A percentile compares a stretch with the other conserved stretches of the same genome.
Conservation (phyloP, 2,329 filamentous ascomycete species). For the Arthroderma sp. region DNA sequence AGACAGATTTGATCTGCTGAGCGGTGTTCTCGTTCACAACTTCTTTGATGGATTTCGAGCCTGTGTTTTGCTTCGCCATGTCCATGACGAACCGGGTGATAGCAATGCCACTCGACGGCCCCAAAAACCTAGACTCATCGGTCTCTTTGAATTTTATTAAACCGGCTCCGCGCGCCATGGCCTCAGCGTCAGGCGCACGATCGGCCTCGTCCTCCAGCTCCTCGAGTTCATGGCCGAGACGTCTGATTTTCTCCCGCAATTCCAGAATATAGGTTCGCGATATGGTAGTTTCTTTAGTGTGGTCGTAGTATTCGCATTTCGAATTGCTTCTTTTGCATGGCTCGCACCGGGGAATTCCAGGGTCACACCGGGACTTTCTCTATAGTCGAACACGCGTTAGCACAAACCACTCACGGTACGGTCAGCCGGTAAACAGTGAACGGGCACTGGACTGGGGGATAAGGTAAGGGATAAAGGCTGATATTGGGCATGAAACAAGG, state of each 20-base stretch:
- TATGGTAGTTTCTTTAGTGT: conserved; percentile 71
- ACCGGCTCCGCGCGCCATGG: conserved; percentile 76
- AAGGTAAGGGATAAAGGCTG: neutral
- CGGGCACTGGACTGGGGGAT: neutral
- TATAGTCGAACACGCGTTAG: conserved; percentile 26
- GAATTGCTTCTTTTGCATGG: conserved; percentile 88
- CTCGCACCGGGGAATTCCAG: conserved; percentile 76
- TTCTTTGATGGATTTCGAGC: conserved; percentile 81
- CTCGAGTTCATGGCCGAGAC: conserved; percentile 68
- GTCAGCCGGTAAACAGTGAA: neutral
- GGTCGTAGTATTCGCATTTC: conserved; percentile 90
- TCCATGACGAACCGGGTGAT: conserved; percentile 95
- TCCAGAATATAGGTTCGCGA: conserved; percentile 85
- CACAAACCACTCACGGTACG: neutral
- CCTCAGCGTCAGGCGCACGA: conserved; percentile 59
- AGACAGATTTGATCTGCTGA: conserved; percentile 56
- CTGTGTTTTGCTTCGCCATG: conserved; percentile 84
- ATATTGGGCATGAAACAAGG: neutral
- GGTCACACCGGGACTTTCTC: conserved; percentile 95
- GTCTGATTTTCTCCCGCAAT: conserved; percentile 73
- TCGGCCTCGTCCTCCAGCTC: conserved; percentile 67
- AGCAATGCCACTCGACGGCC: conserved; percentile 87
- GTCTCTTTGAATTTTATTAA: conserved; percentile 73
- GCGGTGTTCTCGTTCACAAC: conserved; percentile 67
- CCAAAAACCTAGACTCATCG: conserved; percentile 82